Conservation (phyloP, 202 grass and related monocot species). For the Zizania palustris region DNA sequence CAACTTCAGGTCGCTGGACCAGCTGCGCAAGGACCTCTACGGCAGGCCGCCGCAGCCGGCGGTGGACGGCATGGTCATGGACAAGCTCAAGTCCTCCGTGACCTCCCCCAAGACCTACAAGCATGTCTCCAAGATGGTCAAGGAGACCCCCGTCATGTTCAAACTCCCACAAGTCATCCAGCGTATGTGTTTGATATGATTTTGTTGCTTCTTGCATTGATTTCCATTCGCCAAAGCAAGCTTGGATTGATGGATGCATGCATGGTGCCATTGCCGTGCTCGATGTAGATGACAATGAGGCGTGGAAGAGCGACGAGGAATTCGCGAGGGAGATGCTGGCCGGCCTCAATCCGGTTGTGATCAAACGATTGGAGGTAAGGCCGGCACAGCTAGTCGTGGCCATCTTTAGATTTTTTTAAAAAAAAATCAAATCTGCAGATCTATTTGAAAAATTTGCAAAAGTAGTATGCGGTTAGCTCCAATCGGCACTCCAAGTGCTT, state of each 20-base stretch:
- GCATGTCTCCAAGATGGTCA: conserved; percentile 54
- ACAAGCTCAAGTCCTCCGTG: conserved; percentile 66
- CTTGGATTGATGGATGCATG: too few relatives aligned
- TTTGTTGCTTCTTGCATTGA: too few relatives aligned
- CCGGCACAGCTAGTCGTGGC: too few relatives aligned
- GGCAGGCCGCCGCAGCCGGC: conserved; percentile 11
- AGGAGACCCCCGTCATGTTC: conserved; percentile 67
- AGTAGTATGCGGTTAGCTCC: too few relatives aligned
- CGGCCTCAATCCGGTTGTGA: conserved; percentile 74
- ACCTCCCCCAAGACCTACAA: conserved; percentile 67
- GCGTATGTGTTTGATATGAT: conserved; percentile 29
- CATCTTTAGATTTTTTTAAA: too few relatives aligned
- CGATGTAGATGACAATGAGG: conserved; percentile 61
- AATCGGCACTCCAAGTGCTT: too few relatives aligned
- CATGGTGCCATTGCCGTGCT: too few relatives aligned
- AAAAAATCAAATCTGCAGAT: too few relatives aligned
- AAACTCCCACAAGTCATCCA: conserved; percentile 74
- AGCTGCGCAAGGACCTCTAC: conserved; percentile 73
- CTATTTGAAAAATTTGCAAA: too few relatives aligned
- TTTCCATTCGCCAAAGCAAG: too few relatives aligned
- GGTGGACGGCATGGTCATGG: conserved; percentile 51
- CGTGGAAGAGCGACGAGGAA: conserved; percentile 87
- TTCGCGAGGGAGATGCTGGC: conserved; percentile 92
- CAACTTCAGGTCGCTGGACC: conserved; percentile 73
- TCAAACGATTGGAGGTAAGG: conserved; percentile 66